Evolutionary conservation across 192 early-diverging fungal genomes (phyloP).

Genomic region (Funneliformis geosporum): DNA sequence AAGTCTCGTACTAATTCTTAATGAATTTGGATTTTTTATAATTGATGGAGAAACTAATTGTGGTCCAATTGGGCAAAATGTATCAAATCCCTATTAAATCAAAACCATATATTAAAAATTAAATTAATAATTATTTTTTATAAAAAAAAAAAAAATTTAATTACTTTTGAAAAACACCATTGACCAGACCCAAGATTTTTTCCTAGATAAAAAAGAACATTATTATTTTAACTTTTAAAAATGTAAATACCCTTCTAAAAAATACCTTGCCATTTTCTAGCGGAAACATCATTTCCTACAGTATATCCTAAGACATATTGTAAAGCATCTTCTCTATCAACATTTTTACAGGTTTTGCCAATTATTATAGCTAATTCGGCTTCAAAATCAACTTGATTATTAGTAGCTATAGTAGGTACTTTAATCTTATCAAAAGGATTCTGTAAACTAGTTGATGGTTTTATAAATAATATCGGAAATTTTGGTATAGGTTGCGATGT

Average conservation of each 20-base stretch:
- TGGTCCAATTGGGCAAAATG: slow-evolving; percentile 61
- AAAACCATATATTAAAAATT: too few relatives aligned
- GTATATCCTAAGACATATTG: slow-evolving; percentile 60
- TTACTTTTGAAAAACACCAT: slow-evolving; percentile 61
- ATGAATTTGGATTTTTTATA: slow-evolving; percentile 51
- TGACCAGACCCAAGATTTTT: slow-evolving; percentile 46
- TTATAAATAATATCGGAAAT: slow-evolving; percentile 61
- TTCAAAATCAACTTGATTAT: slow-evolving; percentile 63
- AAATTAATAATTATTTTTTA: not conserved
- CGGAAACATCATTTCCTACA: slow-evolving; percentile 59
- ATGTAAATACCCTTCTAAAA: not conserved
- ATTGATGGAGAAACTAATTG: slow-evolving; percentile 52
- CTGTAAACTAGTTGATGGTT: slow-evolving; percentile 48
- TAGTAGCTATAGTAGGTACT: slow-evolving; percentile 49
- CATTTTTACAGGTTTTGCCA: slow-evolving; percentile 55
- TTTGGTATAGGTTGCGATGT: slow-evolving; percentile 50
- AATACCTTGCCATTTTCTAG: slow-evolving; percentile 58
- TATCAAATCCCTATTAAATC: slow-evolving; percentile 55
- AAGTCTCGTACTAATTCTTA: slow-evolving; percentile 41
- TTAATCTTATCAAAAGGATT: slow-evolving; percentile 48
- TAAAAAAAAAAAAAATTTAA: not conserved
- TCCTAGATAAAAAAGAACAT: not conserved
- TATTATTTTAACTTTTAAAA: not conserved
- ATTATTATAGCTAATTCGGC: slow-evolving; percentile 65
- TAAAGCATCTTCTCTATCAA: slow-evolving; percentile 49